These are phyloP conservation scores for Corrigiola litoralis DNA, from an alignment of 179 eudicot species.

Conservation along the genomic window DNA sequence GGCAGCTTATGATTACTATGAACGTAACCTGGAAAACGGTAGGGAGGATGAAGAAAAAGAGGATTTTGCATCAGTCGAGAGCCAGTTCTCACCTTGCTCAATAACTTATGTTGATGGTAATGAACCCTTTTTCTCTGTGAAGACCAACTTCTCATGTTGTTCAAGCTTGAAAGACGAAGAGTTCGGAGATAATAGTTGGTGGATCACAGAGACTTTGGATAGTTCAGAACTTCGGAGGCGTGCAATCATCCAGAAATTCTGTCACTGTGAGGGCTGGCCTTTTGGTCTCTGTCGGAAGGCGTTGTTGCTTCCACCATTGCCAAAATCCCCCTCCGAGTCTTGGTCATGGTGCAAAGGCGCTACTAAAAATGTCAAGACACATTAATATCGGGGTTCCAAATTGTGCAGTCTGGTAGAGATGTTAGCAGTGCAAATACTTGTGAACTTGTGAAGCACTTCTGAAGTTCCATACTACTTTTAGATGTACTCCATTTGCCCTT, in stretches of 20 bases:
- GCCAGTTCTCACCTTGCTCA: constrained; percentile 50
- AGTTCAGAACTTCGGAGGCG: constrained; percentile 39
- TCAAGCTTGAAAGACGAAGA: constrained; percentile 38
- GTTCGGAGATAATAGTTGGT: constrained; percentile 19
- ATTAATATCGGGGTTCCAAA: constrained; percentile 1
- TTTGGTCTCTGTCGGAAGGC: constrained; percentile 77
- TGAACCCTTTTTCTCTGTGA: constrained; percentile 58
- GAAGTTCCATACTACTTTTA: too few relatives aligned
- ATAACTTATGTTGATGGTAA: constrained; percentile 27
- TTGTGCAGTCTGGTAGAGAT: too few relatives aligned
- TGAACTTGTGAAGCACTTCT: too few relatives aligned
- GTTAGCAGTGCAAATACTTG: too few relatives aligned
- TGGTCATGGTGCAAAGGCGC: constrained; percentile 73
- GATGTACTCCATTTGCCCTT: too few relatives aligned
- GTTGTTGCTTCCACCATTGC: constrained; percentile 83
- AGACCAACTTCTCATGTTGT: constrained; percentile 43
- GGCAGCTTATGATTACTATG: background rate
- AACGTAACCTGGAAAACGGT: constrained; percentile 20
- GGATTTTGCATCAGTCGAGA: constrained; percentile 52
- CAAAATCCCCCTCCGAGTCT: constrained; percentile 82
- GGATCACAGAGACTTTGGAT: constrained; percentile 31
- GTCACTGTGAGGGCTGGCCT: constrained; percentile 90
- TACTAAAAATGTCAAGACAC: constrained; percentile 4
- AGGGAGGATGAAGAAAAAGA: constrained; percentile 33
- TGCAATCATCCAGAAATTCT: constrained; percentile 50